Evolutionary conservation across 2,329 filamentous ascomycete species (phyloP).

Genomic region (Neonectria punicea): DNA sequence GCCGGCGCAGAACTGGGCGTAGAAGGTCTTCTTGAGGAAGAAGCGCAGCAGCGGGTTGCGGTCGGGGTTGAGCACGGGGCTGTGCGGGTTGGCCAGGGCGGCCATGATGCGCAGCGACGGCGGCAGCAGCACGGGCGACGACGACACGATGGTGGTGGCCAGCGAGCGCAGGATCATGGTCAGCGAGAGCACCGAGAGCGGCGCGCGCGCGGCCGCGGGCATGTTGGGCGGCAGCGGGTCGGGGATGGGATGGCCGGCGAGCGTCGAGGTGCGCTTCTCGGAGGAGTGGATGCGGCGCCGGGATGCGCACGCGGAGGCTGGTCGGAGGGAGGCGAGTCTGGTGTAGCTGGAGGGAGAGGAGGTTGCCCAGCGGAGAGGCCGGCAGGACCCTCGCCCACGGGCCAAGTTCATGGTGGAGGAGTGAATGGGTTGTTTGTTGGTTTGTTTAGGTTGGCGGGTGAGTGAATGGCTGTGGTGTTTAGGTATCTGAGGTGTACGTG

Average conservation of each 20-base stretch:
- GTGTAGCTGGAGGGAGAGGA: constrained; percentile 29
- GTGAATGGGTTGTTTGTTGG: constrained; percentile 8
- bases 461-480: neutral
- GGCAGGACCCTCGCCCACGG: constrained; percentile 41
- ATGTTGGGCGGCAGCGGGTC: constrained; percentile 43
- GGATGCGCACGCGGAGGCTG: constrained; percentile 9
- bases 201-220: constrained; percentile 47
- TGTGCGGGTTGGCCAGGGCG: constrained; percentile 75
- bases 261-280: constrained; percentile 49
- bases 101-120: constrained; percentile 77
- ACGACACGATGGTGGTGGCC: constrained; percentile 75
- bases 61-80: constrained; percentile 76
- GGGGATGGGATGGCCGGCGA: constrained; percentile 47
- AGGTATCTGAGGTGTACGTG: neutral
- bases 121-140: constrained; percentile 73
- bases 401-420: constrained; percentile 37
- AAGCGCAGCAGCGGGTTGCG: constrained; percentile 76
- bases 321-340: constrained; percentile 30
- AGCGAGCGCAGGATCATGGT: constrained; percentile 75
- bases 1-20: constrained; percentile 91
- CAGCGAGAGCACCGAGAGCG: constrained; percentile 74
- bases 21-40: constrained; percentile 84
- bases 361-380: constrained; percentile 40
- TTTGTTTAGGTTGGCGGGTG: neutral
- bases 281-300: constrained; percentile 51